Base-by-base conservation (phyloP, 2,329 filamentous ascomycete genomes). In the Endothia cerciana region DNA sequence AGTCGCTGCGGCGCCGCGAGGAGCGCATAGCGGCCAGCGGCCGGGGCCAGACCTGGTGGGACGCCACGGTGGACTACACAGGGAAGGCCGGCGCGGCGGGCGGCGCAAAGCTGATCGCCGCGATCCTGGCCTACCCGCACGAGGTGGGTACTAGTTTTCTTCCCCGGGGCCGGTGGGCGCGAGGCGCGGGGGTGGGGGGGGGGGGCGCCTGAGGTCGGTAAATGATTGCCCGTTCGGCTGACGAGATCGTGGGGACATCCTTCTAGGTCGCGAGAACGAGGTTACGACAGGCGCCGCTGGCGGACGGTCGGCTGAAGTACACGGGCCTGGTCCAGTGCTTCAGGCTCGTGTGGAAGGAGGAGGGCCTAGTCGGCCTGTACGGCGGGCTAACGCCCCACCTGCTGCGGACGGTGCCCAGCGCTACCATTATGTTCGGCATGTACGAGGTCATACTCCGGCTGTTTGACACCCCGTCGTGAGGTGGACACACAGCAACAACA, bases 361-460 rank as follows among this genome's bases (percentile, higher is more conserved):
- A 97, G 77, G 93, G 94, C 58, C 84, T 97, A 77, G 87, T 89
- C 57, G 91, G 90, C 40, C 82, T 98, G 68, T 98, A 97, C 75
- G 94, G 94, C 64, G 94, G 94, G 22, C 83, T 98, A 73, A 96
- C 94, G 17, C 93, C 94, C 57, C 94, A 98, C 76, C 87, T 98
- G 73, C 87, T 97, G 78, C 86, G 94, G 68, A 94, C 94, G 7
- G 94, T 97, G 6, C 94, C 94, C 1, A 95, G 91, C 71, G 93
- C 94, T 8, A 93, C 92, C 71, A 97, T 98, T 77, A 97, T 97
- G 91, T 97, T 97, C 77, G 93, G 93, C 78, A 95, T 95, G 82
- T 97, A 88, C 73, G 85, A 88, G 74, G 83, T 80, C 63, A 87
- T 87, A 53, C 77, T 87, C 38, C 79, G 80, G 6, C 71, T 85